Percentiles rank a stretch among this genome's conserved stretches.
phyloP scores from a whole-genome alignment of 1,284 basidiomycete species.

The Trametes pubescens region DNA sequence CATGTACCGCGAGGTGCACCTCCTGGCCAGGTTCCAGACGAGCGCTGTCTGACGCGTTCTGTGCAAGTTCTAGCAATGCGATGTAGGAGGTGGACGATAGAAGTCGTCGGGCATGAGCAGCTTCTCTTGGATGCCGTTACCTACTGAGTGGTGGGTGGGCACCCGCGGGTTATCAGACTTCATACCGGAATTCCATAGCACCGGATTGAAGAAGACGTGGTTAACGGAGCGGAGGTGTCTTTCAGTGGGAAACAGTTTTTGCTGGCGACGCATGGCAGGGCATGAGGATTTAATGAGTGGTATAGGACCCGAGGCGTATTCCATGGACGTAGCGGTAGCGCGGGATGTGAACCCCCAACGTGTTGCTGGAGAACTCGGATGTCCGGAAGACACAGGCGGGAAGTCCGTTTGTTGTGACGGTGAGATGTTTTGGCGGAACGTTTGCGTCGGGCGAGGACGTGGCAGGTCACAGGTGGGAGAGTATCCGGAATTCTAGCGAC shows the following conservation, averaged over 20 bases:
- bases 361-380: constrained; percentile 17
- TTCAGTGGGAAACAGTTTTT: constrained; percentile 5
- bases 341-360: constrained; percentile 13
- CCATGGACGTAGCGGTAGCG: constrained; percentile 4
- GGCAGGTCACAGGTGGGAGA: neutral
- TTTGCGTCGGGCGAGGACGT: neutral
- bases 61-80: constrained; percentile 1
- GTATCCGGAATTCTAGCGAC: constrained; percentile 22
- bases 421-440: constrained; percentile 7
- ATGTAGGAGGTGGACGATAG: neutral
- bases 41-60: neutral
- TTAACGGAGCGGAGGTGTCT: constrained; percentile 15
- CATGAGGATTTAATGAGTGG: constrained; percentile 24
- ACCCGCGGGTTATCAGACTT: constrained; percentile 17
- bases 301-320: constrained; percentile 1
- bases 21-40: neutral
- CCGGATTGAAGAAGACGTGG: constrained; percentile 10
- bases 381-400: constrained; percentile 2
- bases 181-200: constrained; percentile 13
- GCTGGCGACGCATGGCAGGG: neutral
- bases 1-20: constrained; percentile 1
- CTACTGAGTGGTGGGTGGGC: neutral
- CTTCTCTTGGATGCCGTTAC: constrained; percentile 11
- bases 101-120: constrained; percentile 1
- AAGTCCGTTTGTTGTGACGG: constrained; percentile 9